phyloP scores from a whole-genome alignment of 2,329 filamentous ascomycete genomes.

The Esteya vermicola region DNA sequence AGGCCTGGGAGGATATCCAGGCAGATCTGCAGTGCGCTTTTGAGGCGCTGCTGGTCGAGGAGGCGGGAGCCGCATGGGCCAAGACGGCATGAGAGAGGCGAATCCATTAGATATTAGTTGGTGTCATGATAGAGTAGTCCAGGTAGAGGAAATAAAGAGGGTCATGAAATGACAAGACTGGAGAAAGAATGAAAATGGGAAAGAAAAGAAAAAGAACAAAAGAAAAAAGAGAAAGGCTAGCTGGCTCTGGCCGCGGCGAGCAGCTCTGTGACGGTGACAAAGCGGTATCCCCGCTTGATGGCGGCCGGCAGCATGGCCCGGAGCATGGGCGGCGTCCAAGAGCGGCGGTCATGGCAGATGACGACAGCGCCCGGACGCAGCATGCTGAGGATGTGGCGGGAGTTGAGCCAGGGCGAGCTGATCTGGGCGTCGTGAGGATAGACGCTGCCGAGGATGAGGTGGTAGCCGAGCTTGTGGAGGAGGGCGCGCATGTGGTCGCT shows the following conservation, averaged over 20 bases:
- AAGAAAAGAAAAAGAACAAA: not conserved
- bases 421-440: slow-evolving; percentile 92
- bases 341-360: slow-evolving; percentile 70
- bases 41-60: slow-evolving; percentile 28
- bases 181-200: not conserved
- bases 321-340: slow-evolving; percentile 77
- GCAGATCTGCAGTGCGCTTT: slow-evolving; percentile 60
- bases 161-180: too few relatives aligned
- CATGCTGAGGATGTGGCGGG: slow-evolving; percentile 69
- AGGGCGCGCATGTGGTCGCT: slow-evolving; percentile 52
- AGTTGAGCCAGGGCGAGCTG: slow-evolving; percentile 52
- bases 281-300: slow-evolving; percentile 50
- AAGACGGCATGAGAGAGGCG: too few relatives aligned
- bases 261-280: slow-evolving; percentile 59
- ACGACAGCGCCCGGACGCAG: slow-evolving; percentile 62
- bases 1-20: slow-evolving; percentile 72
- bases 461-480: slow-evolving; percentile 48
- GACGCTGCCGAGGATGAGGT: slow-evolving; percentile 65
- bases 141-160: too few relatives aligned
- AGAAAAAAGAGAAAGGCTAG: not conserved
- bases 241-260: slow-evolving; percentile 19
- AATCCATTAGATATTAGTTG: too few relatives aligned
- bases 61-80: too few relatives aligned
- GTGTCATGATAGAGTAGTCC: too few relatives aligned
- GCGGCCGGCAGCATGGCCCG: slow-evolving; percentile 57